Base-by-base conservation (phyloP, 2,329 filamentous ascomycete genomes). In the Leptographium flavum region DNA sequence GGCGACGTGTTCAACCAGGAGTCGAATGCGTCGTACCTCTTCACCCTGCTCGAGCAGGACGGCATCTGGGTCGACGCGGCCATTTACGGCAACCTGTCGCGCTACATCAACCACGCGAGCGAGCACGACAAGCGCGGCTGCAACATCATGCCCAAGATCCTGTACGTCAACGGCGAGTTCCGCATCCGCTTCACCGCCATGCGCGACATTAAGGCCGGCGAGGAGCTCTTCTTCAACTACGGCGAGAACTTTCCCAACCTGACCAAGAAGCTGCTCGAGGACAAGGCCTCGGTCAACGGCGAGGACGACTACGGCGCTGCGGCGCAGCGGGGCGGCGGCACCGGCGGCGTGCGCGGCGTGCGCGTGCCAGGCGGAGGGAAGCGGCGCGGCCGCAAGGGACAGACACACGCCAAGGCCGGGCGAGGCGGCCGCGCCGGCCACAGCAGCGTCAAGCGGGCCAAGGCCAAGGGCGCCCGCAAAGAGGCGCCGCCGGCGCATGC, bases 151-250 rank as follows among this genome's bases (percentile, higher is more conserved):
- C 74, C 83, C 2, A 73, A 74, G 47, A 80, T 86, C 44, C 60
- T 82, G 15, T 75, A 85, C 42, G 84, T 86, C 47, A 85, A 86
- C 54, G 80, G 81, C 22, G 79, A 84, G 49, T 81, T 81, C 53
- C 75, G 86, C 14, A 86, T 92, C 57, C 82, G 79, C 38, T 82
- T 92, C 54, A 78, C 74, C 39, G 83, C 84, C 0, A 66, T 71
- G 45, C 68, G 74, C 2, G 71, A 81, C 35, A 82, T 92, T 55
- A 68, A 71, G 47, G 68, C 73, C 4, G 85, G 85, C 22, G 80
- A 87, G 49, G 85, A 92, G 60, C 64, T 93, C 1, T 83, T 87
- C 57, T 93, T 90, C 60, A 76, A 90, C 56, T 92, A 93, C 54
- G 82, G 82, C 36, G 73, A 79, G 55, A 74, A 79, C 49, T 81